A percentile compares a stretch with the other conserved stretches of the same genome.
These are phyloP conservation scores for Diaporthe caulivora DNA, from an alignment of 2,329 filamentous ascomycete species.

Conservation along the genomic window DNA sequence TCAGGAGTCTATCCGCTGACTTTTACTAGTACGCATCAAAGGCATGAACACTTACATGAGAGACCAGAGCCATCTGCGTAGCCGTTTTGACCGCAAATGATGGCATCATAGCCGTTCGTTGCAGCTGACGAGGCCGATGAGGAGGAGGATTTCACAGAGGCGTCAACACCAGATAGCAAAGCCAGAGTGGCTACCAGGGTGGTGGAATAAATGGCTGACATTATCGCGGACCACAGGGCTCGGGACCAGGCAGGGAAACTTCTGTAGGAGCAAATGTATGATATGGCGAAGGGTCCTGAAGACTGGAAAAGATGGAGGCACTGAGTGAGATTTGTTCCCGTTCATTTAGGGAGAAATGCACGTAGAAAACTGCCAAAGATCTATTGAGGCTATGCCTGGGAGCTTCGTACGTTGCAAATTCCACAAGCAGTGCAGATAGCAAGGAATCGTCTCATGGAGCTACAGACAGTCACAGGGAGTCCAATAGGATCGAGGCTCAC, in stretches of 20 bases:
- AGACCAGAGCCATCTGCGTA: slow-evolving; percentile 39
- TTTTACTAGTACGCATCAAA: background rate
- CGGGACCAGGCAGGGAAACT: background rate
- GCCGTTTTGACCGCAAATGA: slow-evolving; percentile 46
- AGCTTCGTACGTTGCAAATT: background rate
- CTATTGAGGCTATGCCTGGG: background rate
- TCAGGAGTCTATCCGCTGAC: background rate
- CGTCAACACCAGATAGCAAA: slow-evolving; percentile 30
- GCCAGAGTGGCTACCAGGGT: slow-evolving; percentile 39
- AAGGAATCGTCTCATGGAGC: background rate
- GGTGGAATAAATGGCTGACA: background rate
- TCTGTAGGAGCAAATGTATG: background rate
- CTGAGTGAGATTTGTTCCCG: background rate
- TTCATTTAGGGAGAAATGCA: background rate
- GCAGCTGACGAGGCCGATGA: slow-evolving; percentile 4
- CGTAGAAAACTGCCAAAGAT: background rate
- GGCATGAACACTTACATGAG: slow-evolving; percentile 24
- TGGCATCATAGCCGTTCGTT: slow-evolving; percentile 44
- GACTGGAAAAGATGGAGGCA: background rate
- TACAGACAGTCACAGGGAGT: background rate
- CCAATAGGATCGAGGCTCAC: background rate
- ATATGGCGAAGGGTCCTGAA: background rate
- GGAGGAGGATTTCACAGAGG: background rate
- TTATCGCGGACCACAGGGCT: slow-evolving; percentile 26
- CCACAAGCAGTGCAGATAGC: background rate